These are phyloP conservation scores for Moesziomyces sp. DNA, from an alignment of 1,284 basidiomycete species.

Conservation along the genomic window DNA sequence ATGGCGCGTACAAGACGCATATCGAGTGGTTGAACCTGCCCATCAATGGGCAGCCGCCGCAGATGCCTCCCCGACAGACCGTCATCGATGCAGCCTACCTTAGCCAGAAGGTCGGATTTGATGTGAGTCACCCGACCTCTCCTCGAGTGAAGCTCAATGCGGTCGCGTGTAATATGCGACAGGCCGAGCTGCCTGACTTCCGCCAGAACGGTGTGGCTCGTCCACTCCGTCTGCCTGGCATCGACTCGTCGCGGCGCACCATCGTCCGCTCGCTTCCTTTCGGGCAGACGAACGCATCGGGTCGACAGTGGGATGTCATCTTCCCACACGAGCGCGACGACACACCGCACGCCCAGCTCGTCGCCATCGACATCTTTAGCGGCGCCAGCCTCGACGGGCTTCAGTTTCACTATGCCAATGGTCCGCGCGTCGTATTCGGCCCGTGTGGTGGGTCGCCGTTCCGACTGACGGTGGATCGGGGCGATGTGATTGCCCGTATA, in stretches of 20 bases:
- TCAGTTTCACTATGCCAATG: constrained; percentile 15
- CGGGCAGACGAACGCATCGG: constrained; percentile 14
- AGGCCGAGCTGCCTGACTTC: constrained; percentile 34
- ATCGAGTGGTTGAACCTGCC: constrained; percentile 41
- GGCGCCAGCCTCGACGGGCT: constrained; percentile 34
- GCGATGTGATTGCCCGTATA: constrained; percentile 24
- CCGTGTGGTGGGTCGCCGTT: constrained; percentile 26
- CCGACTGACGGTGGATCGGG: constrained; percentile 8
- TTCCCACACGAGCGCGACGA: constrained; percentile 15
- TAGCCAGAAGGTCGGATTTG: constrained; percentile 29
- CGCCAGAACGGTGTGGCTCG: constrained; percentile 14
- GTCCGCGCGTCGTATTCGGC: constrained; percentile 5
- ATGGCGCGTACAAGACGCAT: constrained; percentile 34
- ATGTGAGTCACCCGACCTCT: constrained; percentile 20
- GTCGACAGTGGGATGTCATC: constrained; percentile 20
- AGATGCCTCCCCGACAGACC: constrained; percentile 20
- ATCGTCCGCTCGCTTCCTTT: constrained; percentile 20
- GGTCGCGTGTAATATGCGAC: constrained; percentile 48
- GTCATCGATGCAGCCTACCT: constrained; percentile 37
- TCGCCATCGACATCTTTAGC: constrained; percentile 27
- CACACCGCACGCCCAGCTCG: background rate
- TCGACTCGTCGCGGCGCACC: constrained; percentile 4
- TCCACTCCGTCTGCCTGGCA: constrained; percentile 11
- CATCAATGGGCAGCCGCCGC: background rate
- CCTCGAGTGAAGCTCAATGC: constrained; percentile 33